Conservation (phyloP, 169 alveolate species). For the Sarcocystis neurona region DNA sequence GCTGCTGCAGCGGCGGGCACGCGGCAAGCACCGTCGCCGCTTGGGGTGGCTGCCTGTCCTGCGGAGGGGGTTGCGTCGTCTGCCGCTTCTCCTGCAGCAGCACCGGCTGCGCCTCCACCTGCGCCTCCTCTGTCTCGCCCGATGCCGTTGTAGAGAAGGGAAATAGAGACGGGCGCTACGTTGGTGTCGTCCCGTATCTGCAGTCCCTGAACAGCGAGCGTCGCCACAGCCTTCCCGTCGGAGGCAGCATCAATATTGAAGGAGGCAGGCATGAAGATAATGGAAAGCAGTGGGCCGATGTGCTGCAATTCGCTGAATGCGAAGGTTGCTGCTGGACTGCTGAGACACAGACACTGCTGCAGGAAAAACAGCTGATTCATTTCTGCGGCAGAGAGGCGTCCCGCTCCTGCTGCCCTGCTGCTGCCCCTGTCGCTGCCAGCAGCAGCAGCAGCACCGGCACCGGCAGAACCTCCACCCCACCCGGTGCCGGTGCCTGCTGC, state of each 20-base stretch:
- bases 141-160: slow-evolving; percentile 33
- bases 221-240: slow-evolving; percentile 20
- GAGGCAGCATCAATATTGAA: background rate
- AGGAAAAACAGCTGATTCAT: too few relatives aligned
- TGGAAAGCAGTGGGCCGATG: slow-evolving; percentile 4
- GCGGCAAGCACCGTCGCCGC: slow-evolving; percentile 23
- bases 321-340: background rate
- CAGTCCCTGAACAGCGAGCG: background rate
- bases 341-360: slow-evolving; percentile 4
- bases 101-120: background rate
- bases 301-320: background rate
- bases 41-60: background rate
- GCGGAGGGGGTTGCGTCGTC: background rate
- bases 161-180: slow-evolving; percentile 51
- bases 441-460: slow-evolving; percentile 5
- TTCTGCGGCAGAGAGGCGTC: background rate
- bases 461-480: too few relatives aligned
- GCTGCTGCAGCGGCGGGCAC: background rate
- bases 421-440: slow-evolving; percentile 16
- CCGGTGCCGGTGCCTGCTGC: slow-evolving; percentile 3
- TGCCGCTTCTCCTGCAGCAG: background rate
- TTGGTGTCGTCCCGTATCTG: slow-evolving; percentile 52
- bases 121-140: slow-evolving; percentile 15
- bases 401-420: slow-evolving; percentile 20
- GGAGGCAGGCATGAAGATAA: background rate